A percentile compares a stretch with the other conserved stretches of the same genome.
Conservation (phyloP, 495 filamentous ascomycete species). For the Daldinia decipiens region DNA sequence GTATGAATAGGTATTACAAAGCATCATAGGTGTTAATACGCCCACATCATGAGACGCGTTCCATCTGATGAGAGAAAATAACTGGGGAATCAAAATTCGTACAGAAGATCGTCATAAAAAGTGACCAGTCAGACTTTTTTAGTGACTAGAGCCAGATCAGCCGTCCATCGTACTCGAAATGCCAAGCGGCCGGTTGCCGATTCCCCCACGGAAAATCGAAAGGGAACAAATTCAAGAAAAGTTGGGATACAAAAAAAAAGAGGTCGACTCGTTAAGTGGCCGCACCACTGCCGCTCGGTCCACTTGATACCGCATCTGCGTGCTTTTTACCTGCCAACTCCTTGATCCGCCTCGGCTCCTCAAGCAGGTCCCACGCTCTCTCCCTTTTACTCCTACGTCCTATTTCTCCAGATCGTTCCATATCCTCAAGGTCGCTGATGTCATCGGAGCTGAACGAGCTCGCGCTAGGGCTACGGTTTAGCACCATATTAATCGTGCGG, state of each 20-base stretch:
- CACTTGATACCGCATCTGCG: slow-evolving; percentile 10
- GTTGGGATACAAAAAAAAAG: background rate
- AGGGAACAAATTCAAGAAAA: slow-evolving; percentile 5
- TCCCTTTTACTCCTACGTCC: slow-evolving; percentile 56
- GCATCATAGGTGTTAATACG: slow-evolving; percentile 20
- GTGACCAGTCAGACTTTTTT: slow-evolving; percentile 9
- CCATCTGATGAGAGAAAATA: slow-evolving; percentile 17
- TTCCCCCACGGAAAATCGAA: slow-evolving; percentile 2
- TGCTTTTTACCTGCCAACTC: slow-evolving; percentile 28
- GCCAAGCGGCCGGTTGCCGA: slow-evolving; percentile 5
- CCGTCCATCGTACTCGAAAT: slow-evolving; percentile 4
- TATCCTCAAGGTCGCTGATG: slow-evolving; percentile 74
- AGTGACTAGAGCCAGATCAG: slow-evolving; percentile 11
- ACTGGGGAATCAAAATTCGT: slow-evolving; percentile 27
- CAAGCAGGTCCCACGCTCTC: slow-evolving; percentile 56
- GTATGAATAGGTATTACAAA: slow-evolving; percentile 15
- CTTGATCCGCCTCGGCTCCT: slow-evolving; percentile 51
- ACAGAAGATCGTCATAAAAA: slow-evolving; percentile 7
- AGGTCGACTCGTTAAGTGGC: slow-evolving; percentile 17
- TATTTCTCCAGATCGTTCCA: slow-evolving; percentile 46
- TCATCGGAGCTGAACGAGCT: slow-evolving; percentile 76
- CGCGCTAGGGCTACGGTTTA: slow-evolving; percentile 65
- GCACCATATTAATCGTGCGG: slow-evolving; percentile 68
- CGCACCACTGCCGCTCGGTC: slow-evolving; percentile 30
- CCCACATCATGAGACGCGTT: slow-evolving; percentile 25